Evolutionary conservation across 305 asterid genomes (phyloP).

Genomic region (Rubia peregrina): DNA sequence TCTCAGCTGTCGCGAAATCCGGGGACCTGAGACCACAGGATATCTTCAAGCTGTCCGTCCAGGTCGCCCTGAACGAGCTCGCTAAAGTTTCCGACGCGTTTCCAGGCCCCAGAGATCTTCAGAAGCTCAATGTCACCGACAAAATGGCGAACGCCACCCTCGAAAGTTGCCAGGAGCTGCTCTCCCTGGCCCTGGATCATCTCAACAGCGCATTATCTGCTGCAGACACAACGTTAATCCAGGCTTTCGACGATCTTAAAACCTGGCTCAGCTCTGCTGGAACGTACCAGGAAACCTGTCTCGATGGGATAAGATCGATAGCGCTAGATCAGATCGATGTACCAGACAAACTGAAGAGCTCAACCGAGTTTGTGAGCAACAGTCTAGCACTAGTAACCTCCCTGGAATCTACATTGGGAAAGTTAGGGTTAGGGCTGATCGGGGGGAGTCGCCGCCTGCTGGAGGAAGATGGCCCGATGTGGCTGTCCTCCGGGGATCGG

Average conservation of each 20-base stretch:
- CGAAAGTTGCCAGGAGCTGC: conserved; percentile 33
- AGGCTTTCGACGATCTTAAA: conserved; percentile 25
- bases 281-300: conserved; percentile 32
- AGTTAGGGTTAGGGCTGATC: conserved; percentile 7
- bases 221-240: conserved; percentile 2
- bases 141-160: conserved; percentile 27
- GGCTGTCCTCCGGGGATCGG: conserved; percentile 47
- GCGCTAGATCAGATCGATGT: conserved; percentile 1
- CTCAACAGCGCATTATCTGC: conserved; percentile 29
- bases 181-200: conserved; percentile 40
- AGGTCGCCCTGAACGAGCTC: conserved; percentile 39
- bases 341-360: conserved; percentile 14
- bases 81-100: conserved; percentile 24
- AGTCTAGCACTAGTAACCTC: conserved; percentile 27
- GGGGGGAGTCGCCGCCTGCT: conserved; percentile 45
- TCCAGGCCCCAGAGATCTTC: conserved; percentile 8
- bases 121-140: conserved; percentile 28
- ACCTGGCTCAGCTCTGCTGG: conserved; percentile 36
- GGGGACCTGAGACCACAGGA: conserved; percentile 29
- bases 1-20: conserved; percentile 33
- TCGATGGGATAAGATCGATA: conserved; percentile 22
- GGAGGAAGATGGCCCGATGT: conserved; percentile 24
- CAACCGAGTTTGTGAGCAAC: conserved; percentile 26
- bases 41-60: conserved; percentile 34
- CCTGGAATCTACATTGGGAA: conserved; percentile 1